Base-by-base conservation (phyloP, 164 flowering plant genomes). In the Pachysandra terminalis region DNA sequence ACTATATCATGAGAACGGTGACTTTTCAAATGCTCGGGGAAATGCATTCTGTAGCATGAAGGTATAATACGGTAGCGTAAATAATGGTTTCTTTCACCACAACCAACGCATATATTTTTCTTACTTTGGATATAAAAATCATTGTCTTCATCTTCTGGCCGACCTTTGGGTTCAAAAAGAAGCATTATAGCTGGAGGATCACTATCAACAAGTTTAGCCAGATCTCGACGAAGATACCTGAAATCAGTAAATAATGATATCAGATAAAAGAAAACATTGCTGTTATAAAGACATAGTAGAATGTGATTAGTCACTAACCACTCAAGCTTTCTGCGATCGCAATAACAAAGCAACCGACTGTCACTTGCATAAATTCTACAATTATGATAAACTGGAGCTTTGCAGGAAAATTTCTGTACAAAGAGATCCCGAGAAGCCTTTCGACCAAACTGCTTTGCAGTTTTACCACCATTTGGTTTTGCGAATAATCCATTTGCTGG, bases 1-100 rank as follows among this genome's bases (percentile, higher is more conserved):
- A 96, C 99, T 71, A 96, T 96, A 79, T 96, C 99, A 85, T 96
- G 99, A 77, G 99, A 96, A 23, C 98, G 87, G 61, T 96, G 99
- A 67, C 99, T 96, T 79, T 96, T 96, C 77, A 96, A 76, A 79
- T 89, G 98, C 87, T 96, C 98, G 3, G 99, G 99, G 58, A 96
- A 96, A 74, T 93, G 98, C 71, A 90, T 65, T 77, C 99, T 88
- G 78, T 96, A 96, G 84, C 99, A 96, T n/a, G 99, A 96, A 13
- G 99, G 99, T 72, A 96, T 89, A 23, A 96, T 81, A 57, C 99
- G 79, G 77, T 96, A 92, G 2, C 98, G 94, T 35, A 96, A 75
- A 67, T 96, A 96, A 77, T 96, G 99, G 68, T 85, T 85, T 62
- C 83, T 75, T 84, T 90, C 95, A 49, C 99, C 99, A 78, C 99